phyloP scores from a whole-genome alignment of 768 basidiomycete genomes.

The Lentinula guzmanii region DNA sequence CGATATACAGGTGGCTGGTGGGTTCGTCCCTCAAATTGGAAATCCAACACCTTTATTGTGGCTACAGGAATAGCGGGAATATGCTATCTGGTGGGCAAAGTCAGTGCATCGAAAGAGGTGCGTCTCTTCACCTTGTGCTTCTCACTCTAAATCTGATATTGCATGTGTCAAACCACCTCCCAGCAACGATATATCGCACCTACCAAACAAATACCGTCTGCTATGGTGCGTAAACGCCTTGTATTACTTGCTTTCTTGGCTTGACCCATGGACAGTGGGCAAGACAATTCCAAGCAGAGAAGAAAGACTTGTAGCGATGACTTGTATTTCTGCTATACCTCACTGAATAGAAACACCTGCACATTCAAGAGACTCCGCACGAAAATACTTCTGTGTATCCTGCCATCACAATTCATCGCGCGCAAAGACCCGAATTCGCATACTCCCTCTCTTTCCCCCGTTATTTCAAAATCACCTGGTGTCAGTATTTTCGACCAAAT shows the following conservation, averaged over 20 bases:
- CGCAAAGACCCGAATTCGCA: too few species aligned
- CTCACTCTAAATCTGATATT: not conserved
- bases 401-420: too few species aligned
- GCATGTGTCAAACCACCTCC: not conserved
- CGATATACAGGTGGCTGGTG: conserved; percentile 60
- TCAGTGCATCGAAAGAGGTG: conserved; percentile 61
- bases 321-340: too few species aligned
- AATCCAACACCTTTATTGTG: conserved; percentile 51
- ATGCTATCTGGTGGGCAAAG: conserved; percentile 46
- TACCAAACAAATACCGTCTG: conserved; percentile 53
- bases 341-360: not conserved
- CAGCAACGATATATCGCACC: conserved; percentile 44
- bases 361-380: not conserved
- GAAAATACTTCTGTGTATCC: too few species aligned
- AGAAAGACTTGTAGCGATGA: not conserved
- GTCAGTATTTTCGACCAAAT: too few species aligned
- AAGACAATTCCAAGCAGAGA: conserved; percentile 25
- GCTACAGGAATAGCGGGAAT: conserved; percentile 44
- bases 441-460: too few species aligned
- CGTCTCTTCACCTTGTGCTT: conserved; percentile 12
- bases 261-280: conserved; percentile 32
- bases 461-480: too few species aligned
- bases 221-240: conserved; percentile 32
- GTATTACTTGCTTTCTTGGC: not conserved
- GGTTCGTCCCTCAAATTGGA: conserved; percentile 66